These are phyloP conservation scores for Candida golubevii DNA, from an alignment of 805 yeast species.

Conservation along the genomic window DNA sequence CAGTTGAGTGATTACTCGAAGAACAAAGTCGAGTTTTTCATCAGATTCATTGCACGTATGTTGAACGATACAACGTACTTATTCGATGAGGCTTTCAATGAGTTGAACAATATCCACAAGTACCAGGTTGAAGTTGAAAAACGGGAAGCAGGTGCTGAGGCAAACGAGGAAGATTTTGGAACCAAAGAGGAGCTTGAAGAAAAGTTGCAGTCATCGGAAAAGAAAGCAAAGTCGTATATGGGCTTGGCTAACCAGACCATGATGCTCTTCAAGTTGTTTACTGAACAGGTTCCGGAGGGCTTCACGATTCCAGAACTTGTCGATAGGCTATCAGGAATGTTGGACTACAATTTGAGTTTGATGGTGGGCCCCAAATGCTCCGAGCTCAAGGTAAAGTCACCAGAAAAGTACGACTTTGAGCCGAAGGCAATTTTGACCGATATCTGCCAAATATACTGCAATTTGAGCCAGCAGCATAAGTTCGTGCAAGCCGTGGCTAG, in stretches of 20 bases:
- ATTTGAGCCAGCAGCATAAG: slow-evolving; percentile 58
- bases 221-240: slow-evolving; percentile 76
- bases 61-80: slow-evolving; percentile 90
- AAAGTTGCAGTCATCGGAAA: slow-evolving; percentile 60
- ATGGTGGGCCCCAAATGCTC: slow-evolving; percentile 94
- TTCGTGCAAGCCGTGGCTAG: slow-evolving; percentile 79
- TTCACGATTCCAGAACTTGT: slow-evolving; percentile 87
- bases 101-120: slow-evolving; percentile 71
- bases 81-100: slow-evolving; percentile 84
- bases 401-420: slow-evolving; percentile 77
- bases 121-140: slow-evolving; percentile 60
- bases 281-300: slow-evolving; percentile 80
- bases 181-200: slow-evolving; percentile 57
- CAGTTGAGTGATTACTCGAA: slow-evolving; percentile 68
- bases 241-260: slow-evolving; percentile 81
- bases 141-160: slow-evolving; percentile 36
- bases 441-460: slow-evolving; percentile 70
- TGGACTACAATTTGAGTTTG: slow-evolving; percentile 86
- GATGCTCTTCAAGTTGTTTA: slow-evolving; percentile 71
- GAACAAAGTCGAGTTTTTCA: slow-evolving; percentile 75
- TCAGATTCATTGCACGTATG: slow-evolving; percentile 90
- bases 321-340: slow-evolving; percentile 92
- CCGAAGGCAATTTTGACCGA: slow-evolving; percentile 69
- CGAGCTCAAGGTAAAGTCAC: slow-evolving; percentile 78
- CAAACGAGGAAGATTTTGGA: slow-evolving; percentile 41